phyloP scores from a whole-genome alignment of 192 early-diverging fungal species.

The Coemansia aciculifera region DNA sequence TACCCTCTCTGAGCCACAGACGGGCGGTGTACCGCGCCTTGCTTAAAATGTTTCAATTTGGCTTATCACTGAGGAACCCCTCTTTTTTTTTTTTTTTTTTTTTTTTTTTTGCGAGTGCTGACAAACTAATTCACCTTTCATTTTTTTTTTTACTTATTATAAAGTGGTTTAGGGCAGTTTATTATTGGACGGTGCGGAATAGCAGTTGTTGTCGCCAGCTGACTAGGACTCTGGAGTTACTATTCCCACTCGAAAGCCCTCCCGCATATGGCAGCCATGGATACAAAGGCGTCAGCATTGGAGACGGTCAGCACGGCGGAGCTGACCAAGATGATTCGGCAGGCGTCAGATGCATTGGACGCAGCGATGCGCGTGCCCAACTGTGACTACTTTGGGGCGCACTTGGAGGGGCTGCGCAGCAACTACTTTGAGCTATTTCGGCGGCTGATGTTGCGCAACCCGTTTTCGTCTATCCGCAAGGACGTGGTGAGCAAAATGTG shows the following conservation, averaged over 20 bases:
- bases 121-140: not conserved
- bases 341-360: conserved; percentile 32
- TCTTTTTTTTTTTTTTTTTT: not conserved
- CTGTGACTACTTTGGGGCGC: conserved; percentile 35
- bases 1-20: conserved; percentile 3
- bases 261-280: conserved; percentile 8
- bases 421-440: conserved; percentile 46
- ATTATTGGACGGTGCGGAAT: not conserved
- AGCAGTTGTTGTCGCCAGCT: not conserved
- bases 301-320: conserved; percentile 38
- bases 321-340: conserved; percentile 44
- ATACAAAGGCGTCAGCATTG: conserved; percentile 1
- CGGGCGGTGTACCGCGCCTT: not conserved
- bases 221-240: not conserved
- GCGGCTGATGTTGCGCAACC: conserved; percentile 44
- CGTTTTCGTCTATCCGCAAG: conserved; percentile 47
- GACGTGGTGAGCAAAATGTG: conserved; percentile 50
- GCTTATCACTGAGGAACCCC: not conserved
- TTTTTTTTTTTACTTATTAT: not conserved
- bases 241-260: not conserved
- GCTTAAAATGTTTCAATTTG: not conserved
- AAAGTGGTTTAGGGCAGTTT: not conserved
- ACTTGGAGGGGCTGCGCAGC: conserved; percentile 33
- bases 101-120: not conserved
- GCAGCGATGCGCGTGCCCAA: conserved; percentile 16